Conservation (phyloP, 2,329 filamentous ascomycete species). For the Pseudodiploospora longispora region DNA sequence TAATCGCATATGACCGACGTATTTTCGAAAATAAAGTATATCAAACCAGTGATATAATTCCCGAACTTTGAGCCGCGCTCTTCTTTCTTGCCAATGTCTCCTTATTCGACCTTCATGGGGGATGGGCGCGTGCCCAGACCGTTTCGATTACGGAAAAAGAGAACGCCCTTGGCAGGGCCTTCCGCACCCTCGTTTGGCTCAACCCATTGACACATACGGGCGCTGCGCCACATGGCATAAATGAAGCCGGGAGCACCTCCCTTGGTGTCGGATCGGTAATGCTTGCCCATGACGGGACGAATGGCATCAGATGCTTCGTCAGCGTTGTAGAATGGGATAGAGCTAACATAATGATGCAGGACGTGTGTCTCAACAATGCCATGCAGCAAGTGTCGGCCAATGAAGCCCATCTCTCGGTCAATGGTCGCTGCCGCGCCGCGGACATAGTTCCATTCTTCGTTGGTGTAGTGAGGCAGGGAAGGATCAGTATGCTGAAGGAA, state of each 20-base stretch:
- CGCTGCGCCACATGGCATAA: constrained; percentile 68
- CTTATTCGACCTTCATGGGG: constrained; percentile 13
- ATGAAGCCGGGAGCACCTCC: constrained; percentile 79
- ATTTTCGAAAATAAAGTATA: no score
- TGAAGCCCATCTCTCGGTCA: constrained; percentile 94
- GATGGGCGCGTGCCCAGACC: constrained; percentile 57
- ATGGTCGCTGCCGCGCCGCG: constrained; percentile 93
- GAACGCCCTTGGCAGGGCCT: constrained; percentile 73
- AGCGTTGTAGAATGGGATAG: constrained; percentile 93
- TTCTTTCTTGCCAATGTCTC: no score
- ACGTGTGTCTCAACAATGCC: constrained; percentile 98
- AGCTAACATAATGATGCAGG: constrained; percentile 93
- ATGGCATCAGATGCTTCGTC: constrained; percentile 92
- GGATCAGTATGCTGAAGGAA: constrained; percentile 97
- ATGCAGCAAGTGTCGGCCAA: constrained; percentile 84
- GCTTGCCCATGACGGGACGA: constrained; percentile 86
- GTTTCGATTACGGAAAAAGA: constrained; percentile 96
- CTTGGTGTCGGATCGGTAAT: constrained; percentile 79
- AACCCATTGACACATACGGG: constrained; percentile 92
- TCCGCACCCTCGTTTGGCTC: constrained; percentile 78
- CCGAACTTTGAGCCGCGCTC: no score
- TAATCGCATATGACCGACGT: no score
- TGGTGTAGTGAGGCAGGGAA: constrained; percentile 83
- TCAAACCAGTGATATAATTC: no score
- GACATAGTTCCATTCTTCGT: constrained; percentile 82